These are phyloP conservation scores for Amanita phalloides DNA, from an alignment of 768 basidiomycete species.

Conservation along the genomic window DNA sequence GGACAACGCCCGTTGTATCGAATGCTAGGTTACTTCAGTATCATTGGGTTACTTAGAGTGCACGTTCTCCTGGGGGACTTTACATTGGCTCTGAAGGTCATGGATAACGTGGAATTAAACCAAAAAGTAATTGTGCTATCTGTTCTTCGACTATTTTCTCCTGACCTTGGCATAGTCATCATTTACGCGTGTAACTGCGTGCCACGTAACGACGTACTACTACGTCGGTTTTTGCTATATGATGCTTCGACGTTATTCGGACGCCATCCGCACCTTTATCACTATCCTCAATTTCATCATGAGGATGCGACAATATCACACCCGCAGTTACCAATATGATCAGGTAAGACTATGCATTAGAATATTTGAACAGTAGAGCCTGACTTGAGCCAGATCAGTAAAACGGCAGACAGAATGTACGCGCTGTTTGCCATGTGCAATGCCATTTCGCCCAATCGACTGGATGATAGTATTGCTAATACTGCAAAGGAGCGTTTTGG, in stretches of 20 bases:
- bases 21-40: constrained; percentile 93
- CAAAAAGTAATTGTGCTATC: constrained; percentile 50
- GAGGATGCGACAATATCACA: constrained; percentile 95
- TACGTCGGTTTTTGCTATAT: constrained; percentile 97
- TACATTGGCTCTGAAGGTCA: constrained; percentile 86
- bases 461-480: constrained; percentile 92
- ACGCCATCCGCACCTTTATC: constrained; percentile 91
- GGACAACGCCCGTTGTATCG: constrained; percentile 85
- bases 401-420: constrained; percentile 97
- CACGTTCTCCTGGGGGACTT: constrained; percentile 95
- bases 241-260: constrained; percentile 88
- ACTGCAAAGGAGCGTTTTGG: constrained; percentile 88
- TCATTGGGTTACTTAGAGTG: constrained; percentile 91
- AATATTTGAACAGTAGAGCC: not conserved
- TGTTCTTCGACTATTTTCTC: not conserved
- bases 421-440: constrained; percentile 91
- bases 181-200: constrained; percentile 93
- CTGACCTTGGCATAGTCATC: constrained; percentile 42
- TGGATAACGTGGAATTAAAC: constrained; percentile 89
- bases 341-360: constrained; percentile 39
- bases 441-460: constrained; percentile 80
- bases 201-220: constrained; percentile 91
- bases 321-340: constrained; percentile 92
- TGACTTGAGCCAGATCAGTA: constrained; percentile 61
- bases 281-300: constrained; percentile 92